These are phyloP conservation scores for Diaporthe velutina DNA, from an alignment of 2,329 filamentous ascomycete genomes.

Conservation along the genomic window DNA sequence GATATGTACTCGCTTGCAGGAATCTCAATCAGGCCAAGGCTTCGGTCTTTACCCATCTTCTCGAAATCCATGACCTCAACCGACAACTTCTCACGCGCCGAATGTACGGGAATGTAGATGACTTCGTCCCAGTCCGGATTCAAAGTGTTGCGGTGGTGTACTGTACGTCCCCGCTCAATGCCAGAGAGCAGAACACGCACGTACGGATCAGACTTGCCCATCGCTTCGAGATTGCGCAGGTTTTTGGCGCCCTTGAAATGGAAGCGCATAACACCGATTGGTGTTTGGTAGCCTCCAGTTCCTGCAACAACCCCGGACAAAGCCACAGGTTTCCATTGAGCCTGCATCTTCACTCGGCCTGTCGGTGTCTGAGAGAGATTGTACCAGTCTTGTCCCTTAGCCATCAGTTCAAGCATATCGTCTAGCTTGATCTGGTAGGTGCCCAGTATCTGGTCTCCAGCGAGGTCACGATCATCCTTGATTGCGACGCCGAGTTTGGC, in stretches of 20 bases:
- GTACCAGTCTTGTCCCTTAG: constrained; percentile 97
- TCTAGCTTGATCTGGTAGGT: constrained; percentile 96
- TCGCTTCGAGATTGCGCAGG: constrained; percentile 91
- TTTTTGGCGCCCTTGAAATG: constrained; percentile 88
- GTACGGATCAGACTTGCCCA: constrained; percentile 98
- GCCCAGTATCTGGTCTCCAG: constrained; percentile 85
- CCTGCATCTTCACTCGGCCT: constrained; percentile 89
- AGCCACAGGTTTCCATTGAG: constrained; percentile 96
- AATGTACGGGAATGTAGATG: constrained; percentile 92
- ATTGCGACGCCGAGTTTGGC: constrained; percentile 92
- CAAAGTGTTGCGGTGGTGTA: constrained; percentile 96
- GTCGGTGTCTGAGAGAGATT: constrained; percentile 84
- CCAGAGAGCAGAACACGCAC: constrained; percentile 89
- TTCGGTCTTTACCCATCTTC: constrained; percentile 89
- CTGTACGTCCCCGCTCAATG: constrained; percentile 90
- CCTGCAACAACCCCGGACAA: constrained; percentile 82
- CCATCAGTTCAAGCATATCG: constrained; percentile 91
- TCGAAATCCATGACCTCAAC: constrained; percentile 98
- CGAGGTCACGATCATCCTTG: constrained; percentile 93
- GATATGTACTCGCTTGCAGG: constrained; percentile 82
- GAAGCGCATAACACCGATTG: constrained; percentile 94
- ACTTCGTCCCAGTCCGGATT: constrained; percentile 97
- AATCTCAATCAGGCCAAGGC: constrained; percentile 85
- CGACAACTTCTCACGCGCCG: constrained; percentile 82
- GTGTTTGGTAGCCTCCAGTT: constrained; percentile 90